Evolutionary conservation across 2,329 filamentous ascomycete species (phyloP), one percentile per base, ranked within the genome.

Genomic region (Botrytis squamosa): DNA sequence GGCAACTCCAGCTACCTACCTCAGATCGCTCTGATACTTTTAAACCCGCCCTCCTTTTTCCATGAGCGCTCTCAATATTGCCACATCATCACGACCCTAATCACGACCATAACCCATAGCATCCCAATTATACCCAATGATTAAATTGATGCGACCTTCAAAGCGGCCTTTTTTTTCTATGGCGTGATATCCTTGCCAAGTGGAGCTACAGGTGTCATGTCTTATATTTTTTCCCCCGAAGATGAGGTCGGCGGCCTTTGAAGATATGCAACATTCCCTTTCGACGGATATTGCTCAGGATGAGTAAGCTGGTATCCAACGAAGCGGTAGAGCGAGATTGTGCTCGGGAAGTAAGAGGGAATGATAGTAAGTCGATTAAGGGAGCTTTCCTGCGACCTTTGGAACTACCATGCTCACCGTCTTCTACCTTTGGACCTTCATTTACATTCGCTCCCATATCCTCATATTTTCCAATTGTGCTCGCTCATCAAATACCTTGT

Each of bases 141-240:
- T 69, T 20, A 42, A 33, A 69, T 69, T 69, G n/a, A 57, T n/a
- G 49, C n/a, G 66, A 69, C 66, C 66, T 29, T 18, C 36, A 20
- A 69, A 33, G 38, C 6, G 66, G 33, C 66, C 49, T 55, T 20
- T 25, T 18, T 59, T 49, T 38, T n/a, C 44, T 46, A 36, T 33
- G 7, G 20, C 36, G 33, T 25, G 40, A 62, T 68, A 33, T 42
- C 66, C 49, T n/a, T 42, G 9, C 40, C 18, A 6, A 20, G n/a
- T 69, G 66, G 36, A 33, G 40, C 38, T 22, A 57, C 55, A 33
- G 66, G 49, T 57, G 49, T 44, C 25, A 57, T 57, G 55, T n/a
- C 36, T 57, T 25, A 68, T 49, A 18, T 18, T 3, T 42, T 6
- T 42, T 33, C 42, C 20, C n/a, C 20, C n/a, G 22, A 62, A n/a